Percentiles rank a stretch among this genome's conserved stretches.
Evolutionary conservation across 2,329 filamentous ascomycete genomes (phyloP).

Genomic region (Fonsecaea nubica): DNA sequence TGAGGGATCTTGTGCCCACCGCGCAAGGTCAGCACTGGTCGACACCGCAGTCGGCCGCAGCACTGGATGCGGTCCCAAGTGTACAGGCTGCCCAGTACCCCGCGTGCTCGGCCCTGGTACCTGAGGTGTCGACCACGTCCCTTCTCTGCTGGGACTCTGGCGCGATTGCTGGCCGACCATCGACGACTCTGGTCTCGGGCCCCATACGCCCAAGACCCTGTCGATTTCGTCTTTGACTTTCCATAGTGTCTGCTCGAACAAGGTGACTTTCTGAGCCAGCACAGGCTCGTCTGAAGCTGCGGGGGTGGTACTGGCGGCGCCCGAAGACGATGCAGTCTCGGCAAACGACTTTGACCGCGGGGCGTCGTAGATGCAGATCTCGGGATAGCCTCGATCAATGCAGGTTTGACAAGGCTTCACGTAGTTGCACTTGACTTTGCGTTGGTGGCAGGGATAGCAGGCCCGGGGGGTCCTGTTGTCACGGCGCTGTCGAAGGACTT

Average conservation of each 20-base stretch:
- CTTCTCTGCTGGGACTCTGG: not conserved
- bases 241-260: constrained; percentile 4
- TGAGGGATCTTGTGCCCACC: not conserved
- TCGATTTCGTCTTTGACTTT: not conserved
- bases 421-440: constrained; percentile 9
- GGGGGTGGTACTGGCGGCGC: not conserved
- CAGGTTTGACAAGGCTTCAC: constrained; percentile 7
- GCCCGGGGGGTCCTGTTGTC: constrained; percentile 1
- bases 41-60: not conserved
- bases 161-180: not conserved
- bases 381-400: constrained; percentile 4
- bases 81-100: not conserved
- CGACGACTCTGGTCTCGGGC: not conserved
- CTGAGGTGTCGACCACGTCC: not conserved
- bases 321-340: not conserved
- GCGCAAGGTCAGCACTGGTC: not conserved
- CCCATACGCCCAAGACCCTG: not conserved
- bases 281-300: not conserved
- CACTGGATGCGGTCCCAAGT: not conserved
- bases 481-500: not conserved
- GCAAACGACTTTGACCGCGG: not conserved
- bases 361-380: not conserved
- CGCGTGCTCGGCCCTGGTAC: not conserved
- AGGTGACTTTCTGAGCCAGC: not conserved
- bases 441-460: constrained; percentile 5